Conservation (phyloP, 768 basidiomycete genomes). For the Tulasnella sp. region DNA sequence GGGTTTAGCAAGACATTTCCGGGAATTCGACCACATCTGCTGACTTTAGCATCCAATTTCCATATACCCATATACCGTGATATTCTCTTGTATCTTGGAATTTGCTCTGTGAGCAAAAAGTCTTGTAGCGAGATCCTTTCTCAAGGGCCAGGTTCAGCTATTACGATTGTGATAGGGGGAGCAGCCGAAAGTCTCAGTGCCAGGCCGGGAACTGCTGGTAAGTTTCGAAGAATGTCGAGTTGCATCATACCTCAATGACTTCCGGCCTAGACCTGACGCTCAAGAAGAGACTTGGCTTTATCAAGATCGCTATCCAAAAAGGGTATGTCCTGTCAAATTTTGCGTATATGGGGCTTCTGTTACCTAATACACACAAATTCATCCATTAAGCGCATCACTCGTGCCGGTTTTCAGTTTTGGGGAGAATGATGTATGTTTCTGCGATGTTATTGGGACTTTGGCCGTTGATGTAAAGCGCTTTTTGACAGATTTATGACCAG, state of each 20-base stretch:
- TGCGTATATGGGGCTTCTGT: neutral
- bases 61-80: conserved; percentile 88
- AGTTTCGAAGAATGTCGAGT: neutral
- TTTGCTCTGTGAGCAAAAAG: conserved; percentile 83
- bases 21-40: conserved; percentile 82
- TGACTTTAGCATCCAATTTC: conserved; percentile 86
- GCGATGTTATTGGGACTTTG: neutral
- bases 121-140: conserved; percentile 80
- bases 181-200: conserved; percentile 91
- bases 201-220: conserved; percentile 84
- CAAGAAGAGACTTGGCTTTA: conserved; percentile 64
- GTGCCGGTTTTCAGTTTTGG: conserved; percentile 98
- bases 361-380: conserved; percentile 2
- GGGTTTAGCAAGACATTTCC: conserved; percentile 85
- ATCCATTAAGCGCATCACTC: conserved; percentile 61
- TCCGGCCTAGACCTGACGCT: conserved; percentile 28
- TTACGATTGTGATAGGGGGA: conserved; percentile 93
- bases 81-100: conserved; percentile 69
- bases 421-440: conserved; percentile 76
- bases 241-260: neutral
- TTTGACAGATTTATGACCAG: conserved; percentile 78
- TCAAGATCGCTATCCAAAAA: conserved; percentile 83
- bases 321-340: conserved; percentile 50
- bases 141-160: conserved; percentile 43
- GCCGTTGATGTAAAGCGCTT: neutral